These are phyloP conservation scores for Henckelia pumila DNA, from an alignment of 257 asterid genomes.

Conservation along the genomic window DNA sequence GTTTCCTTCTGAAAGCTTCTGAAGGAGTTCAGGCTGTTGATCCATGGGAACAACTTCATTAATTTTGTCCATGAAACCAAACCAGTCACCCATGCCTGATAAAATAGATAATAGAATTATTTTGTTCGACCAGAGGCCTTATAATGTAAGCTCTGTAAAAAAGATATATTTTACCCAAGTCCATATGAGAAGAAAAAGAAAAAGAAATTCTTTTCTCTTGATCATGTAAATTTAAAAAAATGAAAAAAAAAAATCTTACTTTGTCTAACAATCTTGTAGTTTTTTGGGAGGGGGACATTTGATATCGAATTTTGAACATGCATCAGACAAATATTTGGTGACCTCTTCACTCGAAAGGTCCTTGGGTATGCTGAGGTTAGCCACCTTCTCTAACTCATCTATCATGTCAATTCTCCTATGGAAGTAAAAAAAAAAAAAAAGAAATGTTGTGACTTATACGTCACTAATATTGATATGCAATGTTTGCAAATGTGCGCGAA, in stretches of 20 bases:
- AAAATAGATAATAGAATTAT: slow-evolving; percentile 10
- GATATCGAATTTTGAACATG: slow-evolving; percentile 67
- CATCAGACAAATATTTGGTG: slow-evolving; percentile 64
- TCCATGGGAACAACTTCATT: slow-evolving; percentile 97
- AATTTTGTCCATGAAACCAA: slow-evolving; percentile 97
- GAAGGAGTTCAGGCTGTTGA: slow-evolving; percentile 98
- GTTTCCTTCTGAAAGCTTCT: slow-evolving; percentile 90
- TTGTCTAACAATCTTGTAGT: slow-evolving; percentile 84
- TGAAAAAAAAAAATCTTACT: slow-evolving; percentile 33
- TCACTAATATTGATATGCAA: not conserved
- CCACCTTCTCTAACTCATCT: slow-evolving; percentile 81
- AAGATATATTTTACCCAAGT: no score
- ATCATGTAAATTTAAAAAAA: not conserved
- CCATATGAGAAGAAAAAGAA: not conserved
- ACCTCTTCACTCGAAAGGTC: slow-evolving; percentile 79
- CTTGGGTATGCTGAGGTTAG: slow-evolving; percentile 71
- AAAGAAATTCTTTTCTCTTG: no score
- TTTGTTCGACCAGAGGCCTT: no score
- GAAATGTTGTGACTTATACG: not conserved
- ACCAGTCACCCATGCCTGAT: slow-evolving; percentile 95
- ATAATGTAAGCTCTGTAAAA: no score
- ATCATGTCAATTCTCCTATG: slow-evolving; percentile 97
- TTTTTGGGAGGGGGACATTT: slow-evolving; percentile 94
- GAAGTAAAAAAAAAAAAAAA: slow-evolving; percentile 20
- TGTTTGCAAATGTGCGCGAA: not conserved